These are phyloP conservation scores for Lachnellula subtilissima DNA, from an alignment of 2,329 filamentous ascomycete genomes.

Conservation along the genomic window DNA sequence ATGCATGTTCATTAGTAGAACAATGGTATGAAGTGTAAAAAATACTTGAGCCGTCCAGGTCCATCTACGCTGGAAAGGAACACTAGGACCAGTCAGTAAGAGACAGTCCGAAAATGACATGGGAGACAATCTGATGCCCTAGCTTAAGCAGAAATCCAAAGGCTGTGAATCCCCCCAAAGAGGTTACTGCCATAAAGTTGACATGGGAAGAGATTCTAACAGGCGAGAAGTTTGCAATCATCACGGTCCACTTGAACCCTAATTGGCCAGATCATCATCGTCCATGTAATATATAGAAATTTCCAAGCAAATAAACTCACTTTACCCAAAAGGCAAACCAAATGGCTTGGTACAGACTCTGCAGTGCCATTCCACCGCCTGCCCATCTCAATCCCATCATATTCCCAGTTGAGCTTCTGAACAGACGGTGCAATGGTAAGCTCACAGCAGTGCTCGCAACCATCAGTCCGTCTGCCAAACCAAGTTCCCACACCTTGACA, in stretches of 20 bases:
- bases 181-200: background rate
- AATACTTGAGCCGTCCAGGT: conserved; percentile 98
- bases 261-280: background rate
- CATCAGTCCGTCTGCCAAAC: conserved; percentile 80
- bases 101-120: background rate
- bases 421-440: conserved; percentile 67
- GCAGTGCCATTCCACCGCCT: conserved; percentile 70
- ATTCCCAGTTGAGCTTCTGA: conserved; percentile 48
- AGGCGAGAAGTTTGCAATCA: background rate
- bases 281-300: no score
- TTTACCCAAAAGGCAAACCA: conserved; percentile 84
- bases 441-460: conserved; percentile 67
- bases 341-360: conserved; percentile 71
- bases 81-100: conserved; percentile 37
- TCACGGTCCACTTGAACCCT: background rate
- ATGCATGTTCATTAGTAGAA: conserved; percentile 98
- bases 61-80: conserved; percentile 84
- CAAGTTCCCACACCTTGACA: conserved; percentile 83
- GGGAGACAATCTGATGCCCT: background rate
- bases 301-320: conserved; percentile 33
- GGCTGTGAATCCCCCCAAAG: background rate
- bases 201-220: no score
- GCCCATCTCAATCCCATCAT: conserved; percentile 63
- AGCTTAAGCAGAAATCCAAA: background rate
- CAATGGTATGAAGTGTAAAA: conserved; percentile 83